These are phyloP conservation scores for Eutypella sp. DNA, from an alignment of 2,329 filamentous ascomycete species.

Conservation along the genomic window DNA sequence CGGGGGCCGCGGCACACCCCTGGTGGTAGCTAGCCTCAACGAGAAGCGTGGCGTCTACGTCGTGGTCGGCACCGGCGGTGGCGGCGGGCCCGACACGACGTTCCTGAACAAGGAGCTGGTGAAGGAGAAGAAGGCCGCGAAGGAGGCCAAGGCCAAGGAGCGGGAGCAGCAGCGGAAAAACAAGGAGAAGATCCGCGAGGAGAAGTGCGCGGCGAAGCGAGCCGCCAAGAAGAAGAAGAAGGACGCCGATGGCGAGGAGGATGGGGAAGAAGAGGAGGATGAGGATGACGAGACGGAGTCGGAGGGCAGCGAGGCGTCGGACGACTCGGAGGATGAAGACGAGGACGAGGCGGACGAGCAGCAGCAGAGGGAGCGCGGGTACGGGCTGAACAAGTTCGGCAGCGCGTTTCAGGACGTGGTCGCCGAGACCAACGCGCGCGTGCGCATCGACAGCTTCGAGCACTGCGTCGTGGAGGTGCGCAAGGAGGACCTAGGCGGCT, in stretches of 20 bases:
- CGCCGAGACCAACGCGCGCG: constrained; percentile 80
- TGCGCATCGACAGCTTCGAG: constrained; percentile 94
- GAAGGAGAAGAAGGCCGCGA: constrained; percentile 58
- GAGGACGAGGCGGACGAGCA: constrained; percentile 51
- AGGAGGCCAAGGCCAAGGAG: constrained; percentile 57
- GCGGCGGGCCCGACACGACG: constrained; percentile 68
- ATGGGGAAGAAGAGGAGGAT: constrained; percentile 43
- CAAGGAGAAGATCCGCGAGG: constrained; percentile 55
- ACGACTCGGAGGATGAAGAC: constrained; percentile 46
- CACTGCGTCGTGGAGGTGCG: constrained; percentile 96
- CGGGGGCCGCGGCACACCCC: constrained; percentile 70
- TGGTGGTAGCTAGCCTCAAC: constrained; percentile 87
- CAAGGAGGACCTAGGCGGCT: constrained; percentile 88
- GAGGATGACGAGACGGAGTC: constrained; percentile 44
- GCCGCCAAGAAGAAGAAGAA: constrained; percentile 43
- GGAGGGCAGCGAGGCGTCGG: constrained; percentile 46
- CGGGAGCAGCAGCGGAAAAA: constrained; percentile 53
- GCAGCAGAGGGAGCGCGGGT: constrained; percentile 55
- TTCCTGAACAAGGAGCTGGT: constrained; percentile 63
- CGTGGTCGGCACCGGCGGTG: constrained; percentile 87
- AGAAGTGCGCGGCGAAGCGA: constrained; percentile 55
- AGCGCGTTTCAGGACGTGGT: constrained; percentile 95
- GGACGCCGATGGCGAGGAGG: too few relatives aligned
- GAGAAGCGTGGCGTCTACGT: constrained; percentile 84
- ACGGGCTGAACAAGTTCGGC: constrained; percentile 84